Conservation (phyloP, 73 alveolate species). For the Paraurostyla sp. region DNA sequence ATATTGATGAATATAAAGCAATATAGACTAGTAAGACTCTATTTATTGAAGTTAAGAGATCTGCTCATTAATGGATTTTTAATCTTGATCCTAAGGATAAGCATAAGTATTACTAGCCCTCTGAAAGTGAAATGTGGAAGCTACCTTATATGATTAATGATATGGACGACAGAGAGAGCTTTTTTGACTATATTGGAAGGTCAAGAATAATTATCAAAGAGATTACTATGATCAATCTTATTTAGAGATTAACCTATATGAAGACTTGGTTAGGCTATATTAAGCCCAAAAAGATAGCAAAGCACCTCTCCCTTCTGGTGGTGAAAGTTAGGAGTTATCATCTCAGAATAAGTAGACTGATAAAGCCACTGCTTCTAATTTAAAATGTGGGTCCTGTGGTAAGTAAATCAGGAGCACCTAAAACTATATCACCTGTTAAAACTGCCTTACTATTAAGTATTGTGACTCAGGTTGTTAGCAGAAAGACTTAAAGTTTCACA, state of each 20-base stretch:
- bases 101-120: not conserved
- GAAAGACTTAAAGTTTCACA: constrained; percentile 1
- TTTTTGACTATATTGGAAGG: constrained; percentile 40
- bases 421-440: not conserved
- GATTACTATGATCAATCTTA: constrained; percentile 3
- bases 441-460: not conserved
- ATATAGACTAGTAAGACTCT: not conserved
- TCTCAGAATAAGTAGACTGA: not conserved
- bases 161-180: constrained; percentile 3
- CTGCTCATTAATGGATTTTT: constrained; percentile 28
- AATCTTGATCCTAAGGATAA: not conserved
- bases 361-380: not conserved
- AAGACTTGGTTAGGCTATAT: not conserved
- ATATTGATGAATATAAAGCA: constrained; percentile 39
- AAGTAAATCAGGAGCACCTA: not conserved
- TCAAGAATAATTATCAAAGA: not conserved
- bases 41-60: constrained; percentile 44
- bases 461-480: not conserved
- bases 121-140: not conserved
- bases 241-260: constrained; percentile 10
- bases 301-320: not conserved
- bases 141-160: not conserved
- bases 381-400: not conserved
- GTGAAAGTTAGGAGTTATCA: not conserved
- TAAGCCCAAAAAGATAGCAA: not conserved